Conservation (phyloP, 257 asterid genomes). For the Capsicum baccatum region DNA sequence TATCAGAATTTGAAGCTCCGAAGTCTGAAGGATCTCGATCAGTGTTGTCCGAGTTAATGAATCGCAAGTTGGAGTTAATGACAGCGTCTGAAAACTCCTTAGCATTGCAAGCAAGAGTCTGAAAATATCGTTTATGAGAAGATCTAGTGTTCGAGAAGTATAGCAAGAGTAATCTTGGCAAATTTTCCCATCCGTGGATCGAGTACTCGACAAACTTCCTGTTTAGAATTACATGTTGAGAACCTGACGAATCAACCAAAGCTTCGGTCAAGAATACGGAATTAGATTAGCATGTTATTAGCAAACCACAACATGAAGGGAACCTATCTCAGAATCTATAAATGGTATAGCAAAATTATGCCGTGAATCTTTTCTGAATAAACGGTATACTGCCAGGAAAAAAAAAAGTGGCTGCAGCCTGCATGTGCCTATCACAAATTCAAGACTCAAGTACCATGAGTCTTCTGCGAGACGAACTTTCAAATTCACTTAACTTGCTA, state of each 20-base stretch:
- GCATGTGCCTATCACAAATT: not conserved
- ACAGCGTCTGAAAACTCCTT: slow-evolving; percentile 38
- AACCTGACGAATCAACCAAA: slow-evolving; percentile 40
- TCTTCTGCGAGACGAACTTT: not conserved
- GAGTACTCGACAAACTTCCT: slow-evolving; percentile 43
- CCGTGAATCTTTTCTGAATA: not conserved
- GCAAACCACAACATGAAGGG: not conserved
- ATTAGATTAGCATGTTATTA: not conserved
- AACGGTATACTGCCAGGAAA: not conserved
- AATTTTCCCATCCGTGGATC: slow-evolving; percentile 50
- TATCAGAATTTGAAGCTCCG: slow-evolving; percentile 24
- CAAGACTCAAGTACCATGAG: not conserved
- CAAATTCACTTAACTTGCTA: not conserved
- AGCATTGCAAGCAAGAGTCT: slow-evolving; percentile 49
- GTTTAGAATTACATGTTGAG: slow-evolving; percentile 49
- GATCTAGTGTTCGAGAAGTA: slow-evolving; percentile 48
- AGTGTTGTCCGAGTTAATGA: slow-evolving; percentile 5
- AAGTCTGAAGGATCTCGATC: not conserved
- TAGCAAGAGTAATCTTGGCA: slow-evolving; percentile 48
- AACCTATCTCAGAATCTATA: not conserved
- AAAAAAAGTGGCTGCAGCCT: not conserved
- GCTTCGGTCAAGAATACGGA: not conserved
- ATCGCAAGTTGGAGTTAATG: slow-evolving; percentile 50
- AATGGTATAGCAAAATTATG: not conserved
- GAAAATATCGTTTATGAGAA: slow-evolving; percentile 51